A percentile compares a stretch with the other conserved stretches of the same genome.
Evolutionary conservation across 768 basidiomycete species (phyloP).

Genomic region (Kwoniella bestiolae): DNA sequence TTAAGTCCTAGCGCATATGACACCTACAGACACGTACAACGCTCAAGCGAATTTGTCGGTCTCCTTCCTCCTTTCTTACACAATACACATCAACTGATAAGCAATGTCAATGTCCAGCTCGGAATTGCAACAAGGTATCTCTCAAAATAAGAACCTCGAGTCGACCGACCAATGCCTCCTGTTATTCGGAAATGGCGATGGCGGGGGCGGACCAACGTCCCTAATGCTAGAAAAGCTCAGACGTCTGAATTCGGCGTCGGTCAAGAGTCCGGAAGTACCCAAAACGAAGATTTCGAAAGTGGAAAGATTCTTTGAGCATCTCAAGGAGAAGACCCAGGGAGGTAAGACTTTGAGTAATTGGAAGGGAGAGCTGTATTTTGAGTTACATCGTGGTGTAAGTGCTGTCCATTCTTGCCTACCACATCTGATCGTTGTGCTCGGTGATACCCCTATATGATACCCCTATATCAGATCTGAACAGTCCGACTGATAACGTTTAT

Average conservation of each 20-base stretch:
- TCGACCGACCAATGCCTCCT: conserved; percentile 66
- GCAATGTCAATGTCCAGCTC: not conserved
- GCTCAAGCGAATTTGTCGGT: conserved; percentile 62
- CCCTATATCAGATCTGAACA: too few relatives aligned
- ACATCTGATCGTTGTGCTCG: too few relatives aligned
- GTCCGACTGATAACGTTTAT: too few relatives aligned
- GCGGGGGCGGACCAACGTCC: conserved; percentile 61
- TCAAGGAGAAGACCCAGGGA: conserved; percentile 65
- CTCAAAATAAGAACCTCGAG: conserved; percentile 16
- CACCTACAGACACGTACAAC: conserved; percentile 88
- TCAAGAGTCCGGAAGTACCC: conserved; percentile 20
- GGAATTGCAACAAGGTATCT: conserved; percentile 19
- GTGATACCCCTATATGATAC: too few relatives aligned
- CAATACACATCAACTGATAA: not conserved
- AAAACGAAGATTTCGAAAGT: conserved; percentile 74
- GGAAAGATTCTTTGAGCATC: conserved; percentile 80
- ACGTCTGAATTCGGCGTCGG: conserved; percentile 62
- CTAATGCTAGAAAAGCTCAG: conserved; percentile 93
- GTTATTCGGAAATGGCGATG: conserved; percentile 96
- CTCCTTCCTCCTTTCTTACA: not conserved
- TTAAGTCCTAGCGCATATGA: conserved; percentile 94
- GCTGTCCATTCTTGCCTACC: too few relatives aligned
- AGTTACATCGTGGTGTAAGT: conserved; percentile 62
- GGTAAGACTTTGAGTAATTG: conserved; percentile 83
- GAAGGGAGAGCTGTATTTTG: conserved; percentile 85